These are phyloP conservation scores for Handroanthus guayacan DNA, from an alignment of 257 asterid genomes.

Conservation along the genomic window DNA sequence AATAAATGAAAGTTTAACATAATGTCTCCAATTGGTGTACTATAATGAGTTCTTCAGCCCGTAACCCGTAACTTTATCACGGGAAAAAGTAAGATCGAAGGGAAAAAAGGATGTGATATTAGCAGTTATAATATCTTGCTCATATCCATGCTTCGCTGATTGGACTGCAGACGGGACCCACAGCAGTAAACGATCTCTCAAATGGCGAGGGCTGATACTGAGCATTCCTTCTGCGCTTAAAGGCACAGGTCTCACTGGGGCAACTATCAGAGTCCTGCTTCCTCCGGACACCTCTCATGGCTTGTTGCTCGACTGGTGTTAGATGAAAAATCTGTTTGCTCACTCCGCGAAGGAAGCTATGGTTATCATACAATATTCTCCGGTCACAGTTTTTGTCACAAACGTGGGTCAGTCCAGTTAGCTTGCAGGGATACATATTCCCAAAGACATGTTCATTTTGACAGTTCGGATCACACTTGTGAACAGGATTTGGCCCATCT, in stretches of 20 bases:
- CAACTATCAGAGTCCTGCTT: constrained; percentile 83
- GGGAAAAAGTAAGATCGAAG: constrained; percentile 42
- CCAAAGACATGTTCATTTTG: constrained; percentile 86
- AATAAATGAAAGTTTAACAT: constrained; percentile 51
- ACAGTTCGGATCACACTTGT: constrained; percentile 99
- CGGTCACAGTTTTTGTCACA: constrained; percentile 99
- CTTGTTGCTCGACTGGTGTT: constrained; percentile 81
- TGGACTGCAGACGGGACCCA: constrained; percentile 84
- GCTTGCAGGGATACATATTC: constrained; percentile 92
- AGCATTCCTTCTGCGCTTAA: constrained; percentile 94
- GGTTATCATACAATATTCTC: constrained; percentile 91
- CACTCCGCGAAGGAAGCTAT: constrained; percentile 91
- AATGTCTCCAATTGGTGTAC: constrained; percentile 53
- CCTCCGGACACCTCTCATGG: constrained; percentile 88
- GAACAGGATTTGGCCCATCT: constrained; percentile 90
- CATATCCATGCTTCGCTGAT: constrained; percentile 94
- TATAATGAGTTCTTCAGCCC: constrained; percentile 52
- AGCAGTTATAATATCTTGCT: constrained; percentile 61
- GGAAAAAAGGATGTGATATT: constrained; percentile 39
- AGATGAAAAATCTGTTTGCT: constrained; percentile 83
- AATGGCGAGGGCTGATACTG: constrained; percentile 82
- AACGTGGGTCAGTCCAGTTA: constrained; percentile 90
- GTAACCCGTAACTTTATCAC: constrained; percentile 47
- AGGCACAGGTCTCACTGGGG: constrained; percentile 68
- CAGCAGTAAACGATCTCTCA: constrained; percentile 86